phyloP scores from a whole-genome alignment of 2,329 filamentous ascomycete species.

The Aspergillus proliferans region DNA sequence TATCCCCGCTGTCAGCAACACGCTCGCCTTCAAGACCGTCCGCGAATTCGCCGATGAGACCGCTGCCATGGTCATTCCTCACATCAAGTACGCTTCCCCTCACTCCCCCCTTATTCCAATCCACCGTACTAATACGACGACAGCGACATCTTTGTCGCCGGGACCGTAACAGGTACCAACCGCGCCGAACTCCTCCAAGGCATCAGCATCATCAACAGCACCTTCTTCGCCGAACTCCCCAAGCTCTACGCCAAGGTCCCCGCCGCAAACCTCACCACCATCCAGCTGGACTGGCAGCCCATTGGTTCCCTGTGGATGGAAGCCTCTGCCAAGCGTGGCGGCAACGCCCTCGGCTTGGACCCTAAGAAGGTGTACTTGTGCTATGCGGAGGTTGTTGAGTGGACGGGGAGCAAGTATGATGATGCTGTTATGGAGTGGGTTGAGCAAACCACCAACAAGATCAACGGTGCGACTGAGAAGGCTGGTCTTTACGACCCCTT shows the following conservation, averaged over 20 bases:
- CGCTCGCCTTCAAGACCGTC: slow-evolving; percentile 31
- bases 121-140: not conserved
- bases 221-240: slow-evolving; percentile 35
- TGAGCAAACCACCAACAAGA: slow-evolving; percentile 23
- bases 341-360: slow-evolving; percentile 23
- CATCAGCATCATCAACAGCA: slow-evolving; percentile 34
- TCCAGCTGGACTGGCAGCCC: slow-evolving; percentile 36
- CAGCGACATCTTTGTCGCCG: slow-evolving; percentile 32
- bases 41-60: slow-evolving; percentile 27
- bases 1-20: slow-evolving; percentile 29
- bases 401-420: slow-evolving; percentile 23
- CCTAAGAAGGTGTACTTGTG: slow-evolving; percentile 33
- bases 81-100: slow-evolving; percentile 25
- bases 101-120: not conserved
- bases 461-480: slow-evolving; percentile 21
- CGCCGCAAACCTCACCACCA: slow-evolving; percentile 33
- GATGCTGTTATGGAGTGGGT: slow-evolving; percentile 28
- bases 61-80: slow-evolving; percentile 25
- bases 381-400: slow-evolving; percentile 33
- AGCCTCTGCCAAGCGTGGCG: slow-evolving; percentile 18
- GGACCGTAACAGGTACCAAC: slow-evolving; percentile 25
- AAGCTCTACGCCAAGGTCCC: slow-evolving; percentile 30
- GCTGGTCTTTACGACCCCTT: slow-evolving; percentile 24
- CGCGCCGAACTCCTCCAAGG: slow-evolving; percentile 30
- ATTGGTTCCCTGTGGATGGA: slow-evolving; percentile 33